phyloP scores from a whole-genome alignment of 345 rosid species.

The Aquilaria malaccensis region DNA sequence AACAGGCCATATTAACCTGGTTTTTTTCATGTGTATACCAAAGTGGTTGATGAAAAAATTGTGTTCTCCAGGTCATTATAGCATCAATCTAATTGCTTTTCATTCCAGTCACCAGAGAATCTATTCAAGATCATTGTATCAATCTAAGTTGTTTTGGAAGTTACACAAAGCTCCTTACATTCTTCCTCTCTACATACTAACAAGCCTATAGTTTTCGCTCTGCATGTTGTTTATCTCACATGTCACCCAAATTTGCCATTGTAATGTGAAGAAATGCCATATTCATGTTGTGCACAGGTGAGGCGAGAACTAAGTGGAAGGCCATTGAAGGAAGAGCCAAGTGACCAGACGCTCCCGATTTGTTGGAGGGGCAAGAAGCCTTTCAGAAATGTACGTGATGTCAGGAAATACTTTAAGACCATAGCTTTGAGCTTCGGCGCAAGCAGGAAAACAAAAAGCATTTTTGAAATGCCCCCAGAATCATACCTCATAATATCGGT shows the following conservation, averaged over 20 bases:
- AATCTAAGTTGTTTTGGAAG: too few relatives aligned
- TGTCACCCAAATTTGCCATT: too few relatives aligned
- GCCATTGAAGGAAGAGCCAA: slow-evolving; percentile 49
- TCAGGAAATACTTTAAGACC: slow-evolving; percentile 70
- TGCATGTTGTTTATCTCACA: too few relatives aligned
- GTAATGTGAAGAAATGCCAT: neutral
- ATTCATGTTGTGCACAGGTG: slow-evolving; percentile 27
- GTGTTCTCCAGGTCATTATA: too few relatives aligned
- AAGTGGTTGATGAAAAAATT: too few relatives aligned
- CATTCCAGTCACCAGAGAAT: too few relatives aligned
- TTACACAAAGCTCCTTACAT: too few relatives aligned
- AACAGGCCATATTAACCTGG: too few relatives aligned
- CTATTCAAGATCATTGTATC: too few relatives aligned
- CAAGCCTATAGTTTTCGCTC: too few relatives aligned
- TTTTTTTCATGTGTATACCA: neutral
- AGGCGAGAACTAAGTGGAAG: slow-evolving; percentile 42
- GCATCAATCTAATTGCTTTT: too few relatives aligned
- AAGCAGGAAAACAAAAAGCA: slow-evolving; percentile 42
- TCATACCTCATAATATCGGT: slow-evolving; percentile 79
- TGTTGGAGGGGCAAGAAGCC: slow-evolving; percentile 49
- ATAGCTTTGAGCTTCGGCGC: slow-evolving; percentile 47
- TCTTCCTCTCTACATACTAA: too few relatives aligned
- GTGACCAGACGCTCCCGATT: slow-evolving; percentile 66
- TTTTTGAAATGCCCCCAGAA: slow-evolving; percentile 61
- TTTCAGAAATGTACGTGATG: slow-evolving; percentile 58